Percentiles rank a stretch among this genome's conserved stretches.
Evolutionary conservation across 257 asterid genomes (phyloP).

Genomic region (Solanum commersonii): DNA sequence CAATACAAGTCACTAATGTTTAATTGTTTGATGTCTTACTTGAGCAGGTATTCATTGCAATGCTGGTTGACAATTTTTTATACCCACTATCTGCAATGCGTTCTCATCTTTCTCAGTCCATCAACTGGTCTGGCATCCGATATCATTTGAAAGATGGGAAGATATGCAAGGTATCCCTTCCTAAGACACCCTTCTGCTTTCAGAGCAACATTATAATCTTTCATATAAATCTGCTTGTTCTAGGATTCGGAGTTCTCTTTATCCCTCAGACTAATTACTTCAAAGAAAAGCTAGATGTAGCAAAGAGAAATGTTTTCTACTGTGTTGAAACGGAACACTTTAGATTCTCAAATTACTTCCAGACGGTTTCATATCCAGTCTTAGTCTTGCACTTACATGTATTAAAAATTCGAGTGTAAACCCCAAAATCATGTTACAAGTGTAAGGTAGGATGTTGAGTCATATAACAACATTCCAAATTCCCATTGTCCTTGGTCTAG

Average conservation of each 20-base stretch:
- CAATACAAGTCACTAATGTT: background rate
- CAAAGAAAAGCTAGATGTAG: background rate
- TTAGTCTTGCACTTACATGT: background rate
- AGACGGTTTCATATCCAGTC: background rate
- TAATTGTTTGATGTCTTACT: constrained; percentile 7
- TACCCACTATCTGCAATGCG: constrained; percentile 89
- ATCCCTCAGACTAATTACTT: background rate
- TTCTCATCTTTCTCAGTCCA: constrained; percentile 85
- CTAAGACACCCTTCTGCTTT: background rate
- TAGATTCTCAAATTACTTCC: background rate
- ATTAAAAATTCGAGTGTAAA: background rate
- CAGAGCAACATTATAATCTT: background rate
- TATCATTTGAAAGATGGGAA: constrained; percentile 88
- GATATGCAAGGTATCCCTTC: constrained; percentile 54
- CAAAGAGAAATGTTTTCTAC: background rate
- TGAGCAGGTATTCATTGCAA: constrained; percentile 83
- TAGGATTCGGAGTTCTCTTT: background rate
- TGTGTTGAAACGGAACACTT: background rate
- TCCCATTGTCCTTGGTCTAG: background rate
- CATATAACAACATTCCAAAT: background rate
- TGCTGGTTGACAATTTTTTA: constrained; percentile 89
- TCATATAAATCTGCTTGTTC: background rate
- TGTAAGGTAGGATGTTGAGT: background rate
- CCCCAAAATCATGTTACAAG: background rate
- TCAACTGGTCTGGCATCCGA: constrained; percentile 94